phyloP scores from a whole-genome alignment of 768 basidiomycete genomes.

The Clavulina sp. region DNA sequence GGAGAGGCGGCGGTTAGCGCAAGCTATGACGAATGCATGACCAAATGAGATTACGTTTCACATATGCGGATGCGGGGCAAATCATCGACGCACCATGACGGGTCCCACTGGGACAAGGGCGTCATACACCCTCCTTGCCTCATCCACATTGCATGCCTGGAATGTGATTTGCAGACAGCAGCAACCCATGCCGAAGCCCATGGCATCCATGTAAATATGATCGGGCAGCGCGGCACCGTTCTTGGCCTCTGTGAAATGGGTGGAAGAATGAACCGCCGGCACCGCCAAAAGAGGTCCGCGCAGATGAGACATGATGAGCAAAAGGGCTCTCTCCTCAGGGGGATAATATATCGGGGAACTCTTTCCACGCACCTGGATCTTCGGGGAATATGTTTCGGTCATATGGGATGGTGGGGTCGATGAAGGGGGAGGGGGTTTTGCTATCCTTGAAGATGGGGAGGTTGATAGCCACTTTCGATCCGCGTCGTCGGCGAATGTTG shows the following conservation, averaged over 20 bases:
- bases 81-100: conserved; percentile 49
- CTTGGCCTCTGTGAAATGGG: conserved; percentile 49
- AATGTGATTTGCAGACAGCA: conserved; percentile 96
- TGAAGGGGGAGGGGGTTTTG: conserved; percentile 73
- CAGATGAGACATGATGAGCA: neutral
- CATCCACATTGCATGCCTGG: conserved; percentile 85
- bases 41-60: neutral
- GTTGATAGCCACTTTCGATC: conserved; percentile 90
- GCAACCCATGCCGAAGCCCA: conserved; percentile 99
- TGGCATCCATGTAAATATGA: conserved; percentile 96
- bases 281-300: conserved; percentile 10
- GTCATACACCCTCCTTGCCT: conserved; percentile 88
- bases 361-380: conserved; percentile 44
- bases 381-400: conserved; percentile 68
- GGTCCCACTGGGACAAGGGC: conserved; percentile 90
- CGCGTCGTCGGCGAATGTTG: conserved; percentile 79
- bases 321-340: neutral
- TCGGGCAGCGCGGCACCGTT: conserved; percentile 72
- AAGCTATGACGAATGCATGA: no score
- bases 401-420: conserved; percentile 86
- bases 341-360: neutral
- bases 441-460: conserved; percentile 82
- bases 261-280: no score
- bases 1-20: conserved; percentile 92
- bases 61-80: neutral